Evolutionary conservation across 805 yeast genomes (phyloP).

Genomic region (Metschnikowia kofuensis): DNA sequence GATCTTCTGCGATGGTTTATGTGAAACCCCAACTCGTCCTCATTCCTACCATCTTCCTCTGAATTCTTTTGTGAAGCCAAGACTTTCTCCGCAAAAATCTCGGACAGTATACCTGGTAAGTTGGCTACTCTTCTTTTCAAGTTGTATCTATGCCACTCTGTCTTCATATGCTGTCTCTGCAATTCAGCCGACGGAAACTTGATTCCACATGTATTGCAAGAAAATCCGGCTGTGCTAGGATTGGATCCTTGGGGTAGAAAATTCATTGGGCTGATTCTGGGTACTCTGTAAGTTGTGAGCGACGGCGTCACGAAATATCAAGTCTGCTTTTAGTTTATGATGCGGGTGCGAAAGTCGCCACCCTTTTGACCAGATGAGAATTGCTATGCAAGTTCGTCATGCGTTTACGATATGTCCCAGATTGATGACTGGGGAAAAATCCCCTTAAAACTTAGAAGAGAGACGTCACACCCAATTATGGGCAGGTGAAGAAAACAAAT

Average conservation of each 20-base stretch:
- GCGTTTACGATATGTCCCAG: too few species aligned
- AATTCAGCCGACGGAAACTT: conserved; percentile 77
- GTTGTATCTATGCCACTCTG: conserved; percentile 98
- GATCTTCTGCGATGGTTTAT: conserved; percentile 29
- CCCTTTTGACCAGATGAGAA: neutral
- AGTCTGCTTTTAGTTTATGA: neutral
- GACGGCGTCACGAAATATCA: neutral
- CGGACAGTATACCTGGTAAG: conserved; percentile 44
- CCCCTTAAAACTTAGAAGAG: too few species aligned
- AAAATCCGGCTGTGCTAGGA: conserved; percentile 34
- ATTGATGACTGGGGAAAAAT: too few species aligned
- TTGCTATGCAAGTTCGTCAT: too few species aligned
- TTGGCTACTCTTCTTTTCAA: conserved; percentile 87
- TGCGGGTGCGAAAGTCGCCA: neutral
- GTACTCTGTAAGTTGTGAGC: too few species aligned
- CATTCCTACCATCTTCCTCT: conserved; percentile 24
- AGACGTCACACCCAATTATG: too few species aligned
- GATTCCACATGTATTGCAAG: conserved; percentile 88
- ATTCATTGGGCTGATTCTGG: conserved; percentile 5
- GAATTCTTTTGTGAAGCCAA: conserved; percentile 18
- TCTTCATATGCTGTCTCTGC: conserved; percentile 92
- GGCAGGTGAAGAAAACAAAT: too few species aligned
- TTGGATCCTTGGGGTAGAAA: conserved; percentile 26
- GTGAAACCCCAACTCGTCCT: conserved; percentile 56
- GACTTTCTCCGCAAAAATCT: conserved; percentile 65